These are phyloP conservation scores for Wickerhamiella cacticola DNA, from an alignment of 805 yeast genomes.

Conservation along the genomic window DNA sequence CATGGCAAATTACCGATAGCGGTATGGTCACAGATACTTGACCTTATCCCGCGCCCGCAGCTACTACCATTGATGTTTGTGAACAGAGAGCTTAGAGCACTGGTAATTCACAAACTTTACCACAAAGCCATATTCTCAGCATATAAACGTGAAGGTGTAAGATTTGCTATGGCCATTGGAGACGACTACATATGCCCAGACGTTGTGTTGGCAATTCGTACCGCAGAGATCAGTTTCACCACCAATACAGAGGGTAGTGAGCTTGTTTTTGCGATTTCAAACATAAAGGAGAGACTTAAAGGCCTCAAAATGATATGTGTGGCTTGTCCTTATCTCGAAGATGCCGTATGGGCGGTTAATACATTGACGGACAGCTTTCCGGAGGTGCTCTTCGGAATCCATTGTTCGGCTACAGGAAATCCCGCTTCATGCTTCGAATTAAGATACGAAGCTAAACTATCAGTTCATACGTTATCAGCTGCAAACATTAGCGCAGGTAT, in stretches of 20 bases:
- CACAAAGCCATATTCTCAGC: not conserved
- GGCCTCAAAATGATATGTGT: not conserved
- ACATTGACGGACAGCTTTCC: not conserved
- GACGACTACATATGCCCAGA: not conserved
- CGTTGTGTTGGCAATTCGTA: not conserved
- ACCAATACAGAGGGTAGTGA: not conserved
- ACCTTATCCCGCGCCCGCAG: not conserved
- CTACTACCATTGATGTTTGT: not conserved
- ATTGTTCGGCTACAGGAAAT: not conserved
- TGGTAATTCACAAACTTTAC: constrained; percentile 4
- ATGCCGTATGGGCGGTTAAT: not conserved
- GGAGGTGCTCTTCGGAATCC: not conserved
- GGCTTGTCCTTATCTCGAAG: constrained; percentile 1
- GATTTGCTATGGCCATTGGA: not conserved
- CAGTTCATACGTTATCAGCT: not conserved
- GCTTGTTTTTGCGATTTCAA: not conserved
- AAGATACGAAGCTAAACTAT: not conserved
- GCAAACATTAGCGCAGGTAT: not conserved
- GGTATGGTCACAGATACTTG: not conserved
- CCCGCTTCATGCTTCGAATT: not conserved
- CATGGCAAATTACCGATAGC: not conserved
- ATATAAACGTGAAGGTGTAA: not conserved
- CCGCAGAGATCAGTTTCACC: not conserved
- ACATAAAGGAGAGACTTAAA: not conserved
- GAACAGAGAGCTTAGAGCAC: constrained; percentile 2